Base-by-base conservation (phyloP, 306 rosid genomes). In the Dalbergia cochinchinensis region DNA sequence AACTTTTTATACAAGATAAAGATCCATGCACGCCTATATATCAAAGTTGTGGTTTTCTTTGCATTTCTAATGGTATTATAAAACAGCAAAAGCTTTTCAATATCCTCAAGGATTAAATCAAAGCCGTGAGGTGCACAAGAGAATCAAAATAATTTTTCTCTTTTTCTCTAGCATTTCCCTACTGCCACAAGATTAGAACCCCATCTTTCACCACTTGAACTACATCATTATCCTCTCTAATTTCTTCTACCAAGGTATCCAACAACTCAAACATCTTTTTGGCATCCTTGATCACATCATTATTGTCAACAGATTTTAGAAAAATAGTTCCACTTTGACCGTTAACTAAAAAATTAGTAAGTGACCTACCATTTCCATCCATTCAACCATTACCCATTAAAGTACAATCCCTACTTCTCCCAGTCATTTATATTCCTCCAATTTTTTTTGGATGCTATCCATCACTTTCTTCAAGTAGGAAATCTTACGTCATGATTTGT, bases 401-500 rank as follows among this genome's bases (percentile, higher is more conserved):
- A 2, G 55, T 44, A 20, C 16, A 68, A 6, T 20, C 73, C 73
- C 18, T n/a, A 68, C 6, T 45, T 68, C 73, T 68, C 39, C 39
- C 4, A 68, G 4, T 22, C 39, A 42, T 18, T 44, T 45, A 45
- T 42, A 68, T 13, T 64, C 18, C n/a, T 41, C 54, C 22, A 67
- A 16, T 6, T 34, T 45, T 11, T 68, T 5, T 7, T 45, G 57
- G 6, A 51, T 51, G 14, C 7, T 51, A 51, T 14, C 57, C 16
- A 22, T 1, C 0, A 22, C 26, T 22, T 22, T 22, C 26, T 22
- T 22, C 16, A 51, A 51, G 19, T 13, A 51, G 14, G 19, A 51
- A 51, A 51, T 7, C 19, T n/a, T 44, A 67, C 35, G 57, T 67
- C 18, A 67, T 67, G 18, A 67, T 67, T 42, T 16, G n/a, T 67